These are phyloP conservation scores for Phialocephala sp. DNA, from an alignment of 2,329 filamentous ascomycete species.

Conservation along the genomic window DNA sequence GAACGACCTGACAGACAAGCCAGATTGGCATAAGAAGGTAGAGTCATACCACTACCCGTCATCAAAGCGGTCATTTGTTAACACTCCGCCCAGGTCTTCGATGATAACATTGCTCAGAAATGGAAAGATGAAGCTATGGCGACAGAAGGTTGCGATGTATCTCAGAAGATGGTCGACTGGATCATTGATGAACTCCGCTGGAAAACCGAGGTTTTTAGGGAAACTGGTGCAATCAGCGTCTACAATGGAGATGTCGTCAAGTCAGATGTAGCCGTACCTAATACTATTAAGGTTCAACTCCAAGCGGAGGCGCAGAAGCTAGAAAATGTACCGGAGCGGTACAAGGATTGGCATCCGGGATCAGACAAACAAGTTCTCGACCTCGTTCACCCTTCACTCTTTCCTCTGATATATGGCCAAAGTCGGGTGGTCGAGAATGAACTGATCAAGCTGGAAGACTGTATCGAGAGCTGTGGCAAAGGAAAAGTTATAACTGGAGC, in stretches of 20 bases:
- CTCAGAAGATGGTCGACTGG: slow-evolving; percentile 44
- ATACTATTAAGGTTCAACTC: slow-evolving; percentile 49
- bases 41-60: not conserved
- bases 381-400: slow-evolving; percentile 68
- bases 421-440: slow-evolving; percentile 48
- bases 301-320: slow-evolving; percentile 51
- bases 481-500: slow-evolving; percentile 32
- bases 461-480: slow-evolving; percentile 41
- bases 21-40: slow-evolving; percentile 36
- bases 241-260: slow-evolving; percentile 52
- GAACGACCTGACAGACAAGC: slow-evolving; percentile 38
- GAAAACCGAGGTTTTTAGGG: slow-evolving; percentile 32
- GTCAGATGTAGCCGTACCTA: slow-evolving; percentile 54
- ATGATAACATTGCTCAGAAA: slow-evolving; percentile 35
- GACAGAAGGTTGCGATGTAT: slow-evolving; percentile 36
- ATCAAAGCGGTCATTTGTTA: not conserved
- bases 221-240: slow-evolving; percentile 26
- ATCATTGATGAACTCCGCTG: slow-evolving; percentile 35
- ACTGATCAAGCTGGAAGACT: slow-evolving; percentile 33
- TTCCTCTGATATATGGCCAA: slow-evolving; percentile 60
- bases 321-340: slow-evolving; percentile 54
- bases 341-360: slow-evolving; percentile 66
- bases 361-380: slow-evolving; percentile 63
- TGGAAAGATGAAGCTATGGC: slow-evolving; percentile 37
- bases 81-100: slow-evolving; percentile 30